Evolutionary conservation across 495 filamentous ascomycete species (phyloP), one percentile per base, ranked within the genome.

Genomic region (Letharia lupina): DNA sequence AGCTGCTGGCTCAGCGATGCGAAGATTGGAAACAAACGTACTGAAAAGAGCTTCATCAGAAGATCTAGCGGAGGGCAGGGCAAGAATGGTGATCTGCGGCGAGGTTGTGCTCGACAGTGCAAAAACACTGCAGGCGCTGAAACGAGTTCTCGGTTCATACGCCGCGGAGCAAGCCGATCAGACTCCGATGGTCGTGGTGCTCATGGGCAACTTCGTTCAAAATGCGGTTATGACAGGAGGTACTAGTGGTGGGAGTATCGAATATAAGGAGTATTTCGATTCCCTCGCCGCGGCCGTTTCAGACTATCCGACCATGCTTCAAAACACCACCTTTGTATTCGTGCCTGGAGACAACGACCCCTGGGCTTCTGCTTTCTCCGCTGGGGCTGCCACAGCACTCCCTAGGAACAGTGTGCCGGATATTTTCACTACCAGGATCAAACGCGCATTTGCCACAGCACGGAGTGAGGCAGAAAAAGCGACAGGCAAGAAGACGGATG

Each of bases 341-440:
- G 89, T 98, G 1, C 94, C 94, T 3, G 93, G 93, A 50, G 93
- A 97, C 73, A 95, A 96, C 74, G 94, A 98, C 73, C 91, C 92
- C 15, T 98, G 94, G 94, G 78, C 85, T 35, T 93, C 91, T 0
- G 83, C 91, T 4, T 96, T 96, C 75, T 88, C 87, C 3, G 87
- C 85, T 16, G 94, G 94, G n/a, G 87, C 91, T 52, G 83, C 90
- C 2, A 83, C 87, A 1, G 80, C 86, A 11, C 71, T 97, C 16
- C 94, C 94, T 0, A 80, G 89, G 16, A 85, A 87, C 58, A 72
- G 78, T 0, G 82, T 98, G 6, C 95, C 94, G 11, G 90, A 93
- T 3, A 71, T 96, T 56, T 98, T 97, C 73, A 96, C 93, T 0
- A 89, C 86, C 11, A 78, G 94, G 16, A 82, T 98, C 39, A 85